Evolutionary conservation across 352 stramenopile species (phyloP).

Genomic region (Globisporangium cederbergense): DNA sequence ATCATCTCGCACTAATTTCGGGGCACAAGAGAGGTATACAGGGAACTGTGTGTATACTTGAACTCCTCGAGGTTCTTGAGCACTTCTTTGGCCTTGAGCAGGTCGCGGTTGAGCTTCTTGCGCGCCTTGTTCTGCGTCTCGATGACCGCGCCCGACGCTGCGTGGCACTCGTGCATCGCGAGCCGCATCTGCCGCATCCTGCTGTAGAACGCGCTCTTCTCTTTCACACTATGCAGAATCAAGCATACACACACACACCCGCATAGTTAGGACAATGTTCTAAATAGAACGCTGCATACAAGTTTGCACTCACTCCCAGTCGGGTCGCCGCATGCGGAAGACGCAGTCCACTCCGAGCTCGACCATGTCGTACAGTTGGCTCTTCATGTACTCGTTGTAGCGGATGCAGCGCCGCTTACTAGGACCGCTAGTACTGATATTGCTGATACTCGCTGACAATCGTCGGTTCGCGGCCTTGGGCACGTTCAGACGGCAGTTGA

Average conservation of each 20-base stretch:
- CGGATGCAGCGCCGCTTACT: slow-evolving; percentile 39
- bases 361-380: slow-evolving; percentile 37
- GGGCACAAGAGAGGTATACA: background rate
- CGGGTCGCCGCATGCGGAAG: slow-evolving; percentile 53
- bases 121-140: slow-evolving; percentile 35
- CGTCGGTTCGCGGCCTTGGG: slow-evolving; percentile 15
- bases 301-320: slow-evolving; percentile 47
- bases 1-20: background rate
- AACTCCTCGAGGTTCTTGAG: slow-evolving; percentile 36
- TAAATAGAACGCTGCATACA: background rate
- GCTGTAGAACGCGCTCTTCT: slow-evolving; percentile 52
- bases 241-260: background rate
- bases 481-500: slow-evolving; percentile 62
- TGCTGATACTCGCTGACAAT: slow-evolving; percentile 11
- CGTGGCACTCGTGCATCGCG: slow-evolving; percentile 31
- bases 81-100: slow-evolving; percentile 39
- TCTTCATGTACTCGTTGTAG: slow-evolving; percentile 37
- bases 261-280: background rate
- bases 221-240: slow-evolving; percentile 21
- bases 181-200: slow-evolving; percentile 59
- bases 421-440: background rate
- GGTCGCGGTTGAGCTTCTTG: slow-evolving; percentile 48
- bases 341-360: slow-evolving; percentile 35
- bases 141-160: slow-evolving; percentile 27
- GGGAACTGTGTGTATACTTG: slow-evolving; percentile 23